Percentiles rank a stretch among this genome's conserved stretches.
Evolutionary conservation across 768 basidiomycete genomes (phyloP).

Genomic region (Ramaria rubella): DNA sequence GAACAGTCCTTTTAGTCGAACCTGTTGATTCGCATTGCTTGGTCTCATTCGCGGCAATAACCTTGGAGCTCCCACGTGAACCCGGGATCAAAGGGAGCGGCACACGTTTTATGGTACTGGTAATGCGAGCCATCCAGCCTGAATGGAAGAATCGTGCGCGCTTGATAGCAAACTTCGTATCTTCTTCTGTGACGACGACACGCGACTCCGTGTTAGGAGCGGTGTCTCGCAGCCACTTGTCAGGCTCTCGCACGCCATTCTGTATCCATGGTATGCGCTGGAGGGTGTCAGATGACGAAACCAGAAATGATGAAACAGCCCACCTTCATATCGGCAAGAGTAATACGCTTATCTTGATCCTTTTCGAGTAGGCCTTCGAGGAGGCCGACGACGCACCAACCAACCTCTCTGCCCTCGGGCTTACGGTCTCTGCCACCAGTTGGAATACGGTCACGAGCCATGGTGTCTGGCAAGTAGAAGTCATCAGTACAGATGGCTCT

Average conservation of each 20-base stretch:
- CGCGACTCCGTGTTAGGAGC: constrained; percentile 42
- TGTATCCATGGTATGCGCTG: constrained; percentile 53
- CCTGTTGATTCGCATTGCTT: too few species aligned
- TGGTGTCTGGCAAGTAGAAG: constrained; percentile 57
- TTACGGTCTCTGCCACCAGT: constrained; percentile 56
- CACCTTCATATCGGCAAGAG: constrained; percentile 79
- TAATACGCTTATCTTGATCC: constrained; percentile 65
- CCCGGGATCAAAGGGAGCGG: neutral
- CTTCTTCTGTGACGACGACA: constrained; percentile 64
- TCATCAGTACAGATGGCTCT: constrained; percentile 70
- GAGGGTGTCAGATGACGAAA: neutral
- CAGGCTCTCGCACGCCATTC: constrained; percentile 41
- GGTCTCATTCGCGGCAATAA: neutral
- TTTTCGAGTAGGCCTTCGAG: constrained; percentile 78
- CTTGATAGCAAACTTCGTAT: constrained; percentile 62
- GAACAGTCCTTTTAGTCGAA: neutral
- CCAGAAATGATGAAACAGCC: constrained; percentile 20
- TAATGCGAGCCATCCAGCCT: neutral
- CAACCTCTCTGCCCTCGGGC: constrained; percentile 33
- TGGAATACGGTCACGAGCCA: constrained; percentile 63
- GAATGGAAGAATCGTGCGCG: neutral
- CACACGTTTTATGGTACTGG: constrained; percentile 8
- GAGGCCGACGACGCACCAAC: constrained; percentile 58
- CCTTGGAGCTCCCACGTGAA: neutral
- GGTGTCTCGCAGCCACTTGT: constrained; percentile 64